Base-by-base conservation (phyloP, 2,329 filamentous ascomycete genomes). In the Talaromyces sp. region DNA sequence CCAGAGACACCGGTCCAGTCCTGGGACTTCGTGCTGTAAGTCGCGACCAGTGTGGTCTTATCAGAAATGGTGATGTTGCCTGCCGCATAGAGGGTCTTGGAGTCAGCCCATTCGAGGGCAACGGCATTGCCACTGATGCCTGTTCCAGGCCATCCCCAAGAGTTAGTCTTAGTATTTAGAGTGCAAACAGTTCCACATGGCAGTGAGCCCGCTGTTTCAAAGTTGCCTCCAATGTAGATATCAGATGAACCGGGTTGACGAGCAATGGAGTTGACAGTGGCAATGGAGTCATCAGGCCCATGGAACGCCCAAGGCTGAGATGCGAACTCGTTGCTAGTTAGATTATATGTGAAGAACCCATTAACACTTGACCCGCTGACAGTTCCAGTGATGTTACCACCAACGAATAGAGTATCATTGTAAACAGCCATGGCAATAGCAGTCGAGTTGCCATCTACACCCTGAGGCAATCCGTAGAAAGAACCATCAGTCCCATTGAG, bases 161-260 rank as follows among this genome's bases (percentile, higher is more conserved):
- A 87, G 13, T 81, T 82, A 4, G 81, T 80, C 7, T 83, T 77
- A 2, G 86, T 84, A 67, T 88, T 86, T 75, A 89, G 96, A 54
- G 88, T 78, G 73, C 94, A 99, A 20, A 99, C 83, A 42, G 85
- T 86, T 3, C 88, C 86, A 69, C 94, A 99, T 37, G 84, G 86
- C 27, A 97, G 81, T 4, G 88, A 87, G 24, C 94, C 94, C 16
- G 91, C 94, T 29, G 83, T 84, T n/a, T 84, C 79, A 67, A 97
- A 99, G 9, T 83, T 85, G 29, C 94, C 94, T 33, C 88, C 93
- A 29, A 99, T 88, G 66, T 89, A 99, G 11, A 99, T 80, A 46
- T 94, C 85, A 1, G 81, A 79, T 16, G 85, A 86, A 49, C 82
- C 82, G 0, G 90, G 89, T 50, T 87, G 87, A 8, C 86, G 80